Base-by-base conservation (phyloP, 2,329 filamentous ascomycete genomes). In the Fusarium drepaniforme region DNA sequence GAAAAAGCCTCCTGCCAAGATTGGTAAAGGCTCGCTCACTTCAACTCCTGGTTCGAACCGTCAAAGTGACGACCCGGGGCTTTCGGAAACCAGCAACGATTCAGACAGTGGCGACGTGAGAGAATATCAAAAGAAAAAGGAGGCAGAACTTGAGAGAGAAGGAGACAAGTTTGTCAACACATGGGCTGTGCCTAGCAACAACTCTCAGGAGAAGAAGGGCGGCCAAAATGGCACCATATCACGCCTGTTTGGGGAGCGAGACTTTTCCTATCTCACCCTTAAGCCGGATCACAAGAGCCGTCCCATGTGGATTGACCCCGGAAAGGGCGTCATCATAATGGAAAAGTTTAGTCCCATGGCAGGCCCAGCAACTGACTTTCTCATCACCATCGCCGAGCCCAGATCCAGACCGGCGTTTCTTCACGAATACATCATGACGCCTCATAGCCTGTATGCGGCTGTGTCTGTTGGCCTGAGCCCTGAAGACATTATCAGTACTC, bases 341-440 rank as follows among this genome's bases (percentile, higher is more conserved):
- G 95, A 98, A 86, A 96, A 93, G 76, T 98, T 97, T 85, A 94
- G 92, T 53, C 93, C 94, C 1, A 86, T 95, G 64, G 94, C 95
- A 66, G 88, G 91, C 57, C 92, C 94, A 78, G 95, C 94, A 0
- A 94, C 97, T 80, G 94, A 97, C 82, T 97, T 98, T 81, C 87
- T 98, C 68, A 97, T 96, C 77, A 97, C 95, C 44, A 95, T 98
- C 77, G 94, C 95, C 68, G 95, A 98, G 85, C 95, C 95, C 25
- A 87, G 94, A 68, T 97, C 94, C 33, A 91, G 95, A 65, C 95
- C 96, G 60, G 92, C 91, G 8, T 94, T 94, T 79, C 88, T 98
- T 58, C 95, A 98, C 84, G 95, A 98, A 83, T 98, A 97, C 83
- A 89, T 91, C 51, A 88, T 98, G 80, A 97, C 94, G 3, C 90